phyloP scores from a whole-genome alignment of 768 basidiomycete genomes.

The Suillus plorans region DNA sequence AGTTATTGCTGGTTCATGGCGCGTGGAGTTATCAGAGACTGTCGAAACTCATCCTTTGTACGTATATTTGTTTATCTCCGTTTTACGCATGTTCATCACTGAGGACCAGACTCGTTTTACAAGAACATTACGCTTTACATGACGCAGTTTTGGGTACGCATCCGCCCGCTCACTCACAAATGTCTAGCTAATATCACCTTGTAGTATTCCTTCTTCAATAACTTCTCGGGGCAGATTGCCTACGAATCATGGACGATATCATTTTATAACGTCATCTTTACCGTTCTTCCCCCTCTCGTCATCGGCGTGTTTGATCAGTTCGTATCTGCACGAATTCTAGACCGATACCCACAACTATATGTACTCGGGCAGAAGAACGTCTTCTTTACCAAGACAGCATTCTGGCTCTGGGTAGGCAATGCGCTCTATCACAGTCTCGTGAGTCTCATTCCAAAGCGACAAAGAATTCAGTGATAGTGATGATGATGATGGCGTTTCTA shows the following conservation, averaged over 20 bases:
- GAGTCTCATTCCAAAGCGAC: conserved; percentile 26
- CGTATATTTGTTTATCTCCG: conserved; percentile 30
- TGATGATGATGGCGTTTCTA: conserved; percentile 28
- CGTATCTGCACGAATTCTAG: conserved; percentile 93
- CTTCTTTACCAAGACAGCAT: conserved; percentile 88
- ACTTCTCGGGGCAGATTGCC: conserved; percentile 97
- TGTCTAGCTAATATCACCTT: conserved; percentile 6
- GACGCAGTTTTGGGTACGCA: conserved; percentile 94
- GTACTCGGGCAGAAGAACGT: conserved; percentile 90
- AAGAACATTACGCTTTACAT: conserved; percentile 98
- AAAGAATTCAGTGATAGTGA: background rate
- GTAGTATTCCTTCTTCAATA: conserved; percentile 99
- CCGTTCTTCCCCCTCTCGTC: conserved; percentile 92
- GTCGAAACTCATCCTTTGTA: conserved; percentile 94
- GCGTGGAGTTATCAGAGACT: conserved; percentile 97
- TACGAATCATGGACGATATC: conserved; percentile 99
- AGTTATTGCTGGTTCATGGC: conserved; percentile 93
- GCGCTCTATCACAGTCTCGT: conserved; percentile 90
- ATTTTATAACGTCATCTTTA: conserved; percentile 95
- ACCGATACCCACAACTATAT: conserved; percentile 96
- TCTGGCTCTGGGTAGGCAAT: conserved; percentile 91
- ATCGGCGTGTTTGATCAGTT: conserved; percentile 99
- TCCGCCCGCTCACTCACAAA: background rate
- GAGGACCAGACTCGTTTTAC: conserved; percentile 85
- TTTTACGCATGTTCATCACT: conserved; percentile 4